phyloP scores from a whole-genome alignment of 345 rosid genomes.

The Alliaria petiolata region DNA sequence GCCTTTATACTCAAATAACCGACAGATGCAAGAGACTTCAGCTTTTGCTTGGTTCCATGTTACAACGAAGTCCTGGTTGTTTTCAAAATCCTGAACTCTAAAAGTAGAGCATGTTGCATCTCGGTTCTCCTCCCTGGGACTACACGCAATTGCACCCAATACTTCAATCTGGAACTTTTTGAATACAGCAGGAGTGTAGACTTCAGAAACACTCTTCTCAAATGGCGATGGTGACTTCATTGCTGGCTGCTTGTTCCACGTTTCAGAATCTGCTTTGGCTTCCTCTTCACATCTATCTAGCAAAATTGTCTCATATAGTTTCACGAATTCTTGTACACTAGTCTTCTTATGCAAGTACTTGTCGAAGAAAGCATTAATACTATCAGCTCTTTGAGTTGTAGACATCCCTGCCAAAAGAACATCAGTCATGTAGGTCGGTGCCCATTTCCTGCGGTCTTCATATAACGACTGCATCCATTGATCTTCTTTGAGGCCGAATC shows the following conservation, averaged over 20 bases:
- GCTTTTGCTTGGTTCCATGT: conserved; percentile 47
- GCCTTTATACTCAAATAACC: conserved; percentile 58
- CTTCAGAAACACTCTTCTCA: conserved; percentile 60
- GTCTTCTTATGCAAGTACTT: conserved; percentile 66
- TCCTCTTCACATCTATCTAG: conserved; percentile 69
- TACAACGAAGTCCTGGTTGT: conserved; percentile 49
- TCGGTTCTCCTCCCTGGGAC: conserved; percentile 56
- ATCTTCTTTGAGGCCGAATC: conserved; percentile 55
- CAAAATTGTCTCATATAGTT: conserved; percentile 47
- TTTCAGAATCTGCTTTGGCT: conserved; percentile 66
- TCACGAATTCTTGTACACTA: conserved; percentile 52
- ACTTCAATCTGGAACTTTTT: conserved; percentile 64
- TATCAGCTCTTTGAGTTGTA: conserved; percentile 49
- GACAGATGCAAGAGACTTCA: conserved; percentile 60
- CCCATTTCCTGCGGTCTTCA: conserved; percentile 64
- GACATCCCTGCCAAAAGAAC: conserved; percentile 64
- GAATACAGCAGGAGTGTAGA: conserved; percentile 61
- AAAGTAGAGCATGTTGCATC: conserved; percentile 43
- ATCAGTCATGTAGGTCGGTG: conserved; percentile 50
- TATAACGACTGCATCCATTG: conserved; percentile 49
- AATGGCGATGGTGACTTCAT: conserved; percentile 70
- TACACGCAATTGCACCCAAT: conserved; percentile 63
- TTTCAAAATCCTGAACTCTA: conserved; percentile 62
- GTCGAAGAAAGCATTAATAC: conserved; percentile 56
- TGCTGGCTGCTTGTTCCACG: conserved; percentile 59